These are phyloP conservation scores for Camelina laxa DNA, from an alignment of 345 rosid species.

Conservation along the genomic window DNA sequence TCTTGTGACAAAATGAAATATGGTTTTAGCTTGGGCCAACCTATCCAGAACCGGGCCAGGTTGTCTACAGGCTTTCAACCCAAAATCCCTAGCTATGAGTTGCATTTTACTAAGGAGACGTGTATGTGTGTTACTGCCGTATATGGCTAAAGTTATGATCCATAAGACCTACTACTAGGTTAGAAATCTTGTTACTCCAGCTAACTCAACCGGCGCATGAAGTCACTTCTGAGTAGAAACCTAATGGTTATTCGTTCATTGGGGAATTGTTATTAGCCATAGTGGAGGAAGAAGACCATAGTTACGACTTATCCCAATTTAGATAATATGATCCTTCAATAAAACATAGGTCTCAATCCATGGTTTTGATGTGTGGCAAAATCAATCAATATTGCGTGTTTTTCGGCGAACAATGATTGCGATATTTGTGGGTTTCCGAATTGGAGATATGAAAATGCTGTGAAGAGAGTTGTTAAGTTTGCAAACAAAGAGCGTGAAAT, in stretches of 20 bases:
- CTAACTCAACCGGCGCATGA: neutral
- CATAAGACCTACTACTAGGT: neutral
- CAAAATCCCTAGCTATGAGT: constrained; percentile 2
- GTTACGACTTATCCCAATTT: neutral
- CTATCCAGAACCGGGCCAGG: neutral
- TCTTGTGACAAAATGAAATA: neutral
- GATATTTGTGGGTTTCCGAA: constrained; percentile 10
- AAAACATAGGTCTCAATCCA: constrained; percentile 1
- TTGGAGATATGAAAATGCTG: constrained; percentile 5
- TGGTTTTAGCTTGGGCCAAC: neutral
- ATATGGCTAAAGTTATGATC: neutral
- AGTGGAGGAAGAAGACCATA: constrained; percentile 12
- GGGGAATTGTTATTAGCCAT: neutral
- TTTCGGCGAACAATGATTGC: constrained; percentile 21
- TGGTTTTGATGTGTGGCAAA: neutral
- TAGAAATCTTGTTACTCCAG: neutral
- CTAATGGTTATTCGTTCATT: neutral
- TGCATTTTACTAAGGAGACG: constrained; percentile 8
- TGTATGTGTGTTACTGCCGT: neutral
- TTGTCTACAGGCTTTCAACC: constrained; percentile 1
- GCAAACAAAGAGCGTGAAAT: constrained; percentile 41
- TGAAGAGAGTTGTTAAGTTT: neutral
- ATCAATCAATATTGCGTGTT: neutral
- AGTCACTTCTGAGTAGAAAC: constrained; percentile 4
- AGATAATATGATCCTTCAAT: neutral